A percentile compares a stretch with the other conserved stretches of the same genome.
These are phyloP conservation scores for Platanus orientalis DNA, from an alignment of 164 flowering plant genomes.

Conservation along the genomic window DNA sequence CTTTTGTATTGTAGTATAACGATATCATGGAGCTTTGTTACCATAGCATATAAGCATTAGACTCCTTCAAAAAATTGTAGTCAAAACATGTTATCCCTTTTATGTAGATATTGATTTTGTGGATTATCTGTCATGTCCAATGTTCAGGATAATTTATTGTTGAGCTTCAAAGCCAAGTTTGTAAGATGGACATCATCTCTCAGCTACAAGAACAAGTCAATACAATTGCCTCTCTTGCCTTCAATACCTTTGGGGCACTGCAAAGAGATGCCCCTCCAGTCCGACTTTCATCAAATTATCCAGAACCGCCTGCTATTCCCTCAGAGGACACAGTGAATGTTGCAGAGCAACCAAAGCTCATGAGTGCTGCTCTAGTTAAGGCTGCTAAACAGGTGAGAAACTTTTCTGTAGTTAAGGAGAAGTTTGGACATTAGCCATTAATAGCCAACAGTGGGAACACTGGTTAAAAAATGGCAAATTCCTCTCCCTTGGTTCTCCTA, in stretches of 20 bases:
- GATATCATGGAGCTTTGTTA: too few species aligned
- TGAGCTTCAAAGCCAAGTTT: constrained; percentile 1
- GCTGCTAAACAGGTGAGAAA: constrained; percentile 84
- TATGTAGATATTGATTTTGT: not conserved
- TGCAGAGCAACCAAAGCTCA: constrained; percentile 68
- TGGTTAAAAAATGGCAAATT: too few species aligned
- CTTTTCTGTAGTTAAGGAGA: not conserved
- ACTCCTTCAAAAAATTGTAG: too few species aligned
- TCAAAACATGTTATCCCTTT: too few species aligned
- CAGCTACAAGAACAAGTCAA: constrained; percentile 85
- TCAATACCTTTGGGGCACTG: constrained; percentile 73
- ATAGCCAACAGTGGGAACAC: too few species aligned
- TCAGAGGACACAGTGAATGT: constrained; percentile 37
- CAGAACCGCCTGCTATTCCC: constrained; percentile 60
- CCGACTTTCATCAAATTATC: constrained; percentile 71
- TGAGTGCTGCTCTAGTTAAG: constrained; percentile 72
- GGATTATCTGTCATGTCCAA: not conserved
- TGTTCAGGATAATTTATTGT: constrained; percentile 1
- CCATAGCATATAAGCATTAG: too few species aligned
- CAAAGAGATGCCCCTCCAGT: constrained; percentile 93
- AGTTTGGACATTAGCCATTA: not conserved
- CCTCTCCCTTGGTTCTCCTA: too few species aligned
- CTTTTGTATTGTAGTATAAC: too few species aligned
- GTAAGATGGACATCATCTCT: constrained; percentile 77
- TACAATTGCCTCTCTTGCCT: constrained; percentile 55